Base-by-base conservation (phyloP, 371 early-diverging fungal species). In the Smittium mucronatum region DNA sequence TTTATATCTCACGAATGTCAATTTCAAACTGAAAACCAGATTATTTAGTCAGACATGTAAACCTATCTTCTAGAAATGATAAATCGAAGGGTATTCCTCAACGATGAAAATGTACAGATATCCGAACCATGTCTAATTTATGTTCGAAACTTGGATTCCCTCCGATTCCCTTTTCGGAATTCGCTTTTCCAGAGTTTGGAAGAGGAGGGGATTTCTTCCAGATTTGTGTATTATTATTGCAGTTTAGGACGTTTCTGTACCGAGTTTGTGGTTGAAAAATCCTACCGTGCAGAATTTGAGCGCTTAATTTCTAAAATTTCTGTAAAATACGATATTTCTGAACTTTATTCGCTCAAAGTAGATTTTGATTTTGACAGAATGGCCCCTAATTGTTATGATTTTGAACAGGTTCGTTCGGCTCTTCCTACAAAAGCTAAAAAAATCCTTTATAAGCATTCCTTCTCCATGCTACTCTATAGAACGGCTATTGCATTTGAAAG, bases 101-200 rank as follows among this genome's bases (percentile, higher is more conserved):
- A 29, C 26, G 67, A 31, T 28, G 61, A n/a, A 35, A 58, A 47
- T 35, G 17, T 0, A 34, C 32, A 1, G 36, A 30, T 15, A 30
- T 17, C 0, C 75, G 75, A 76, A 11, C 47, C 47, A 47, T 58
- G 1, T 34, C 72, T 78, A 31, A 72, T 78, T 25, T 78, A 78
- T 63, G 73, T 78, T 72, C 77, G 75, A 36, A 78, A 78, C 71
- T 61, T 78, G 57, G 78, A 78, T 63, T 70, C 75, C 36, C 64
- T 67, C 1, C 75, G 78, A 8, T 57, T 77, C 58, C 29, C 72
- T 11, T 25, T 5, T 47, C 47, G 30, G 16, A 1, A 25, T 8
- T 47, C 58, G 1, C 67, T 78, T 32, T 47, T 33, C 17, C 57
- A 61, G 26, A 63, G 72, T 11, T 74, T 76, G 75, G 36, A 31